These are phyloP conservation scores for Hysterium pulicare DNA, from an alignment of 2,329 filamentous ascomycete species.

Conservation along the genomic window DNA sequence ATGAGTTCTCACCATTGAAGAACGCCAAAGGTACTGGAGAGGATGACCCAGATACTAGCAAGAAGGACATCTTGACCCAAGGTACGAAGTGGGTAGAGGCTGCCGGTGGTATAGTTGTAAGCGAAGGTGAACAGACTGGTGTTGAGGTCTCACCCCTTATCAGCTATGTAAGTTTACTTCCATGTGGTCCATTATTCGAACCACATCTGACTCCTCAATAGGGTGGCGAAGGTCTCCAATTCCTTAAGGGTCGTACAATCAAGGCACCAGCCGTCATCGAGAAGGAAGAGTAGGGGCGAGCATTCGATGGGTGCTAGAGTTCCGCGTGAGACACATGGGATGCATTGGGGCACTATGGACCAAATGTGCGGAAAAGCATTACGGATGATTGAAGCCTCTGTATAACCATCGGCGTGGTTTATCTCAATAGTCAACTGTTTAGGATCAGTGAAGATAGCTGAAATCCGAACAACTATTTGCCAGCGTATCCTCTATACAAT, in stretches of 20 bases:
- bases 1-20: conserved; percentile 97
- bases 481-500: too few relatives aligned
- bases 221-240: conserved; percentile 62
- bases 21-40: conserved; percentile 75
- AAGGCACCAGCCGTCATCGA: conserved; percentile 64
- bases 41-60: conserved; percentile 93
- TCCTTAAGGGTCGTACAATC: conserved; percentile 57
- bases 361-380: too few relatives aligned
- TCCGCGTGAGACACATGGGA: too few relatives aligned
- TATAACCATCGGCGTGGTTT: too few relatives aligned
- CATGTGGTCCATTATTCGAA: conserved; percentile 2
- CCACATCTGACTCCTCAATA: conserved; percentile 24
- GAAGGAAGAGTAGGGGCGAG: conserved; percentile 54
- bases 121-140: conserved; percentile 55
- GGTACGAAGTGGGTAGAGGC: conserved; percentile 81
- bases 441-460: too few relatives aligned
- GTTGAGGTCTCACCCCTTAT: conserved; percentile 90
- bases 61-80: conserved; percentile 83
- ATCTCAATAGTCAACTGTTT: too few relatives aligned
- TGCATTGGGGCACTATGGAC: too few relatives aligned
- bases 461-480: too few relatives aligned
- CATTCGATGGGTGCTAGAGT: too few relatives aligned
- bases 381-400: too few relatives aligned
- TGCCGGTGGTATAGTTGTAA: conserved; percentile 72
- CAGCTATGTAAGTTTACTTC: conserved; percentile 78